Percentiles rank a stretch among this genome's conserved stretches.
Conservation (phyloP, 768 basidiomycete species). For the Hortiboletus flavorubellus region DNA sequence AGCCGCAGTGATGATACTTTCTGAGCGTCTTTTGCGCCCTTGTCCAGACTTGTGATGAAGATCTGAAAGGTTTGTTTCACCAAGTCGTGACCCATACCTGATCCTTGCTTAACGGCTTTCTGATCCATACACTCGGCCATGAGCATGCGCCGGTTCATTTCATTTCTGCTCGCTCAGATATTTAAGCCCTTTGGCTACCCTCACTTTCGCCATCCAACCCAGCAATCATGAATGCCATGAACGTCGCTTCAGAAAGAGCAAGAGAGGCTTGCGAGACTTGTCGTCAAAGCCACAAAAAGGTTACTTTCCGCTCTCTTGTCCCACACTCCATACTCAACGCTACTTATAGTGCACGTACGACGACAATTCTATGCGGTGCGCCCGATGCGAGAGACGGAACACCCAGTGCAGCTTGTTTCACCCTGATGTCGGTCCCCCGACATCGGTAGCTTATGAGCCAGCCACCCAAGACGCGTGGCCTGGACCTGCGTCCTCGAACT, state of each 20-base stretch:
- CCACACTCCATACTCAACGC: not conserved
- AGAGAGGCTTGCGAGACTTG: conserved; percentile 25
- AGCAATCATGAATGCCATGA: conserved; percentile 25
- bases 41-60: conserved; percentile 8
- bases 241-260: conserved; percentile 19
- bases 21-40: conserved; percentile 1
- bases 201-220: conserved; percentile 1
- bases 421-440: not conserved
- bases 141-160: conserved; percentile 11
- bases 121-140: conserved; percentile 6
- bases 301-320: not conserved
- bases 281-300: conserved; percentile 27
- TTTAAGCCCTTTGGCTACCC: conserved; percentile 12
- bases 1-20: conserved; percentile 1
- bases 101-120: conserved; percentile 8
- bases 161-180: conserved; percentile 11
- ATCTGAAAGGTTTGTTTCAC: conserved; percentile 15
- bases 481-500: conserved; percentile 1
- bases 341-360: conserved; percentile 18
- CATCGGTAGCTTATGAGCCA: not conserved
- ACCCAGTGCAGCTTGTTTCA: conserved; percentile 15
- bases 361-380: conserved; percentile 8
- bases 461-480: conserved; percentile 4
- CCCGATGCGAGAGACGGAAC: conserved; percentile 15
- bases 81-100: conserved; percentile 1